phyloP scores from a whole-genome alignment of 179 eudicot species.

The Spergularia azorica region DNA sequence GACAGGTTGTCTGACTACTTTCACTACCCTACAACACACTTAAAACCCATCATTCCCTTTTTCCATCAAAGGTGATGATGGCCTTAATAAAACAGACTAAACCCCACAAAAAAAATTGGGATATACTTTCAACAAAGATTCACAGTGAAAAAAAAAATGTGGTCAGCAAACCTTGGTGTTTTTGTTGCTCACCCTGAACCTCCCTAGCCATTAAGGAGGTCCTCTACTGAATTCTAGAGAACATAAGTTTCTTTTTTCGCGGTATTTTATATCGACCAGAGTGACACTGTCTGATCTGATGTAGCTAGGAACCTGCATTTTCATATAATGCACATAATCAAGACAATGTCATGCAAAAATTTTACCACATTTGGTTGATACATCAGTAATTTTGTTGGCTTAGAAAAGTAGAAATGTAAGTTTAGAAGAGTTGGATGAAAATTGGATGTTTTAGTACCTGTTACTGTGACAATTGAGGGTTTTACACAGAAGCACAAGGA shows the following conservation, averaged over 20 bases:
- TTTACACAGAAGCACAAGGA: conserved; percentile 33
- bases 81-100: conserved; percentile 24
- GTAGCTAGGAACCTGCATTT: conserved; percentile 31
- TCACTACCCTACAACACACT: conserved; percentile 57
- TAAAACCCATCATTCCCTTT: conserved; percentile 33
- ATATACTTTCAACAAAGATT: conserved; percentile 33
- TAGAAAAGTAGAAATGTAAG: background rate
- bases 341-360: background rate
- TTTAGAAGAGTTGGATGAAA: background rate
- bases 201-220: conserved; percentile 38
- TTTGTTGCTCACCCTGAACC: conserved; percentile 38
- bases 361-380: background rate
- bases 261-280: conserved; percentile 14
- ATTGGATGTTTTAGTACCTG: conserved; percentile 15
- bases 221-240: conserved; percentile 27
- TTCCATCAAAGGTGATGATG: conserved; percentile 33
- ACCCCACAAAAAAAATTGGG: conserved; percentile 44
- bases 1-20: conserved; percentile 37
- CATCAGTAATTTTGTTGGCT: too few species aligned
- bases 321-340: background rate
- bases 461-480: background rate
- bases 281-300: conserved; percentile 16
- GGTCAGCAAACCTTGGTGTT: conserved; percentile 28
- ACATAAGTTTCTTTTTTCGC: conserved; percentile 21
- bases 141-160: conserved; percentile 3